A percentile compares a stretch with the other conserved stretches of the same genome.
Conservation (phyloP, 2,329 filamentous ascomycete genomes). For the Metarhizium guizhouense region DNA sequence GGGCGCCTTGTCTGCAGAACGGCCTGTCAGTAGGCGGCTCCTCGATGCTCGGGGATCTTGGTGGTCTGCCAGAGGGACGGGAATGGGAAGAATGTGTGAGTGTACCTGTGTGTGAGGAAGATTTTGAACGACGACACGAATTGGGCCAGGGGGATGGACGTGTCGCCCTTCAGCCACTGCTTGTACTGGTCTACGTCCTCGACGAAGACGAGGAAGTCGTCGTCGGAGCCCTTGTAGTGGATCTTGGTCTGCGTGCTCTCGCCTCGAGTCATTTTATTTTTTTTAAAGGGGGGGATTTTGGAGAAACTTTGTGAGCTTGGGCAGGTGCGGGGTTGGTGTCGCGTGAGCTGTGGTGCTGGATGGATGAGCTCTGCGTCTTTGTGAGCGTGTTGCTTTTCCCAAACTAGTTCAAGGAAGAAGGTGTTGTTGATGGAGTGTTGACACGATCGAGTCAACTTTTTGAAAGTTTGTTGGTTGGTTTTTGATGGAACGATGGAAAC, state of each 20-base stretch:
- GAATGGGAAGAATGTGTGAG: too few relatives aligned
- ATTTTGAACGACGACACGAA: conserved; percentile 86
- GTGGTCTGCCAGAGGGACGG: too few relatives aligned
- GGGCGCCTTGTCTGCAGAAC: conserved; percentile 63
- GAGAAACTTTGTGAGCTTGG: background rate
- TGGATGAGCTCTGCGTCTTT: too few relatives aligned
- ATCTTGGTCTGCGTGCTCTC: conserved; percentile 66
- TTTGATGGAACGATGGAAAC: background rate
- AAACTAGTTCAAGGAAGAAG: too few relatives aligned
- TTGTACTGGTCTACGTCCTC: conserved; percentile 55
- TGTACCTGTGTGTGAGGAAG: conserved; percentile 78
- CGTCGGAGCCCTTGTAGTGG: conserved; percentile 67
- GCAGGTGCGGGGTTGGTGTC: background rate
- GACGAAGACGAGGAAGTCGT: conserved; percentile 52
- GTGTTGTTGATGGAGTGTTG: background rate
- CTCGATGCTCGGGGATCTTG: too few relatives aligned
- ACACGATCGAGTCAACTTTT: background rate
- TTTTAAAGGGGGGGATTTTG: conserved; percentile 28
- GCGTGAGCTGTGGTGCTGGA: too few relatives aligned
- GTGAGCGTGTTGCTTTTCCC: too few relatives aligned
- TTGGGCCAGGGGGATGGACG: conserved; percentile 68
- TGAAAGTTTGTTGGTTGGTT: too few relatives aligned
- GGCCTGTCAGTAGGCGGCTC: too few relatives aligned
- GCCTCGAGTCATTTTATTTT: conserved; percentile 50
- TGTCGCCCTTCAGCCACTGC: conserved; percentile 71